phyloP scores from a whole-genome alignment of 2,329 filamentous ascomycete species.

The Cercospora sp. region DNA sequence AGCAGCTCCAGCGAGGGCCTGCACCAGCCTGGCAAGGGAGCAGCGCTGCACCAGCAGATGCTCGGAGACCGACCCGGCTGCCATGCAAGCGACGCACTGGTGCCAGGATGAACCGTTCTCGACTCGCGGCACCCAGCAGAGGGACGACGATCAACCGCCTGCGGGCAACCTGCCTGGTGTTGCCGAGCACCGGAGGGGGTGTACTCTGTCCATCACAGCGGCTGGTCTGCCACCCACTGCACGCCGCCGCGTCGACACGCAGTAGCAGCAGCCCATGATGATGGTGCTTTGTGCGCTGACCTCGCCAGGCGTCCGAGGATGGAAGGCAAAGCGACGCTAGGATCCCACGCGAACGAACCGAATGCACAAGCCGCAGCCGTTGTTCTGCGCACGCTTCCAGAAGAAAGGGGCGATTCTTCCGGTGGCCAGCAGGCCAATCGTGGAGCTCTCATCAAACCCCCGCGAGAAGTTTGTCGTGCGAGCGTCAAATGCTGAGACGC shows the following conservation, averaged over 20 bases:
- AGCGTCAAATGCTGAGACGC: background rate
- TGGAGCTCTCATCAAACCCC: conserved; percentile 6
- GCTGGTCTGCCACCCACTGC: background rate
- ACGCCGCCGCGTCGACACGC: background rate
- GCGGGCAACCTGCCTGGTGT: background rate
- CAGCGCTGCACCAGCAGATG: background rate
- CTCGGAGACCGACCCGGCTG: conserved; percentile 3
- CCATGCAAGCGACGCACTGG: conserved; percentile 1
- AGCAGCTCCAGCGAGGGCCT: background rate
- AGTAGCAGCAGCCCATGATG: background rate
- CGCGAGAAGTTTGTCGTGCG: background rate
- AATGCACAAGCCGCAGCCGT: background rate
- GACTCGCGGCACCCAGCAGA: background rate
- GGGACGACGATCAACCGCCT: background rate
- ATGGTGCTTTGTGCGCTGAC: background rate
- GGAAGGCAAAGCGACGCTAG: conserved; percentile 7
- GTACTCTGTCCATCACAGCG: background rate
- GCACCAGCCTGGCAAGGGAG: background rate
- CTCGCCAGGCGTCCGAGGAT: background rate
- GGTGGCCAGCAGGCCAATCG: conserved; percentile 1
- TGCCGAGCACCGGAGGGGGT: background rate
- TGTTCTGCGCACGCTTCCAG: conserved; percentile 3
- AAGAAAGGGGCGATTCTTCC: background rate
- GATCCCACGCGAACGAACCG: background rate
- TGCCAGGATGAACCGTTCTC: conserved; percentile 3